A percentile compares a stretch with the other conserved stretches of the same genome.
Evolutionary conservation across 2,329 filamentous ascomycete species (phyloP).

Genomic region (Clonostachys rhizophaga): DNA sequence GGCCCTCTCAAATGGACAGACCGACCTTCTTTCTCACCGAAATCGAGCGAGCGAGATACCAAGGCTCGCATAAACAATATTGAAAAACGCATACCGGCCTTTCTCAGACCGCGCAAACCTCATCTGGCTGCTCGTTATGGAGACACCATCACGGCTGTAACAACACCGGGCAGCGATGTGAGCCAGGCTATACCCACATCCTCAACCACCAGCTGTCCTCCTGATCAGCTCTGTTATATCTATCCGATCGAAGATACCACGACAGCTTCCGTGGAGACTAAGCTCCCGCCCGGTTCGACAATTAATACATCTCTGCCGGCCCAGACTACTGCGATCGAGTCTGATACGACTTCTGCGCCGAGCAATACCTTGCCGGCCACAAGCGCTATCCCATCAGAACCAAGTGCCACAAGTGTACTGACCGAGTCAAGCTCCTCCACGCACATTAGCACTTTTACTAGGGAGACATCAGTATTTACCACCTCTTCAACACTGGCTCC

Average conservation of each 20-base stretch:
- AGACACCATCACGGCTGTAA: not conserved
- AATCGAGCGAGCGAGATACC: too few relatives aligned
- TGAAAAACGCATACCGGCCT: too few relatives aligned
- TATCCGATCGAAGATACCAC: not conserved
- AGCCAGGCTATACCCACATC: not conserved
- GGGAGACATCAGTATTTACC: too few relatives aligned
- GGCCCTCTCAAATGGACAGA: slow-evolving; percentile 25
- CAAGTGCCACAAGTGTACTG: too few relatives aligned
- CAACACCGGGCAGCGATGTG: not conserved
- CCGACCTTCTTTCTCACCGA: slow-evolving; percentile 4
- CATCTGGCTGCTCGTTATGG: not conserved
- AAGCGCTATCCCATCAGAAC: too few relatives aligned
- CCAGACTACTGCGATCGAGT: not conserved
- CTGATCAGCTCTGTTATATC: not conserved
- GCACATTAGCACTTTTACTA: too few relatives aligned
- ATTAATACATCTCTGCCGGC: not conserved
- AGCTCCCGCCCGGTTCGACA: not conserved
- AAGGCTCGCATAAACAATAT: too few relatives aligned
- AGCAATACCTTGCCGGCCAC: too few relatives aligned
- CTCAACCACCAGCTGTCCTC: not conserved
- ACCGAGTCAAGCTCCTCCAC: too few relatives aligned
- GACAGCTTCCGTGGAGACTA: not conserved
- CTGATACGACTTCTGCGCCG: too few relatives aligned
- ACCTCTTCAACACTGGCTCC: too few relatives aligned
- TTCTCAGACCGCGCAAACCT: too few relatives aligned